Percentiles rank a stretch among this genome's conserved stretches.
phyloP scores from a whole-genome alignment of 2,329 filamentous ascomycete genomes.

The Xylariaceae sp. region DNA sequence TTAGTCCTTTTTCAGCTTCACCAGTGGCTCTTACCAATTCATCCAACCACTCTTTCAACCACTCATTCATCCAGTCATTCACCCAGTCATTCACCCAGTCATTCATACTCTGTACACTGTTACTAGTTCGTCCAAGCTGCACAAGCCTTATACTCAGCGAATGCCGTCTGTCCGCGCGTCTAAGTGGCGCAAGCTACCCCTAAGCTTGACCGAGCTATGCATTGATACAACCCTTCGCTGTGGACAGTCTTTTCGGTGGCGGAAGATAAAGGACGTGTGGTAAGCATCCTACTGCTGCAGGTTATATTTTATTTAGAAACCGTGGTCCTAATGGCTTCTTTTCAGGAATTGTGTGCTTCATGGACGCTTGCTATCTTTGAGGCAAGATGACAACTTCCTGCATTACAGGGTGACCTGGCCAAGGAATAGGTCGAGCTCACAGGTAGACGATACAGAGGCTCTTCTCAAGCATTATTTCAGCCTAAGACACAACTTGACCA shows the following conservation, averaged over 20 bases:
- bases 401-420: constrained; percentile 79
- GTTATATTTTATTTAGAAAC: neutral
- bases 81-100: no score
- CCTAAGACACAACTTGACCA: constrained; percentile 74
- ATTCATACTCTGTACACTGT: no score
- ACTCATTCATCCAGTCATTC: no score
- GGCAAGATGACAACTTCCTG: constrained; percentile 78
- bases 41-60: no score
- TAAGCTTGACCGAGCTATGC: constrained; percentile 83
- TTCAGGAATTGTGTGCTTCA: constrained; percentile 79
- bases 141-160: neutral
- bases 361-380: constrained; percentile 83
- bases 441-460: constrained; percentile 74
- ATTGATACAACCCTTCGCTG: constrained; percentile 94
- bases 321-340: neutral
- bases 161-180: constrained; percentile 58
- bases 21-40: neutral
- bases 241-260: constrained; percentile 97
- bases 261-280: constrained; percentile 85
- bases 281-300: constrained; percentile 42
- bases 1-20: constrained; percentile 17
- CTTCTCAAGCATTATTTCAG: constrained; percentile 88
- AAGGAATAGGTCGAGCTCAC: constrained; percentile 33
- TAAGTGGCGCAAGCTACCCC: constrained; percentile 86
- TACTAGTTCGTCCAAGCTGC: no score